Base-by-base conservation (phyloP, 441 rosid species). In the Flueggea neowawraea region DNA sequence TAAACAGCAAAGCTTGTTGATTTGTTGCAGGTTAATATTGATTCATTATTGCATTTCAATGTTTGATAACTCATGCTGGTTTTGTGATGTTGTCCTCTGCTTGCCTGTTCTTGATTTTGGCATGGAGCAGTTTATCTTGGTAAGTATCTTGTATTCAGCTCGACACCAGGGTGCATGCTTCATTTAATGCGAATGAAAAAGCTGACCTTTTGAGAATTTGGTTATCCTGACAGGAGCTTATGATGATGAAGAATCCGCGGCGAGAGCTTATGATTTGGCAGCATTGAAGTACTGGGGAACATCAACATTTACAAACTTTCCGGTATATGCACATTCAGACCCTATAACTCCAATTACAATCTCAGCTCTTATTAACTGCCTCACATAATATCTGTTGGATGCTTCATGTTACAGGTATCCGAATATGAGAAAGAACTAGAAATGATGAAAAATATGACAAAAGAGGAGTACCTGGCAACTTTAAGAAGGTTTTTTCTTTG, bases 51-150 rank as follows among this genome's bases (percentile, higher is more conserved):
- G 9, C 0, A 6, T 3, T 22, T 22, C 12, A 32, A 31, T 50
- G 33, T 11, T 16, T 64, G 54, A 43, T 41, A 49, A 13, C 13
- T 50, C 6, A 33, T 45, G 22, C n/a, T n/a, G n/a, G n/a, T n/a
- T n/a, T n/a, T n/a, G 11, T 61, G 67, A 17, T 7, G 53, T 12
- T 36, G 43, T 36, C 31, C 17, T 63, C 51, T 17, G 41, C 6
- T 33, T 33, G 39, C 39, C 4, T 33, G 39, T 33, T n/a, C n/a
- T n/a, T n/a, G n/a, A n/a, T n/a, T n/a, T n/a, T n/a, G n/a, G 39
- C 39, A 3, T 54, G 69, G 58, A 57, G 60, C 72, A 85, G 93
- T 86, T 61, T 86, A 84, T 75, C 86, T 84, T 63, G 93, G 91
- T 81, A 58, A 77, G 82, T 66, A 39, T 54, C 28, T 60, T 41